phyloP scores from a whole-genome alignment of 345 rosid species.

The Dipteronia dyeriana region DNA sequence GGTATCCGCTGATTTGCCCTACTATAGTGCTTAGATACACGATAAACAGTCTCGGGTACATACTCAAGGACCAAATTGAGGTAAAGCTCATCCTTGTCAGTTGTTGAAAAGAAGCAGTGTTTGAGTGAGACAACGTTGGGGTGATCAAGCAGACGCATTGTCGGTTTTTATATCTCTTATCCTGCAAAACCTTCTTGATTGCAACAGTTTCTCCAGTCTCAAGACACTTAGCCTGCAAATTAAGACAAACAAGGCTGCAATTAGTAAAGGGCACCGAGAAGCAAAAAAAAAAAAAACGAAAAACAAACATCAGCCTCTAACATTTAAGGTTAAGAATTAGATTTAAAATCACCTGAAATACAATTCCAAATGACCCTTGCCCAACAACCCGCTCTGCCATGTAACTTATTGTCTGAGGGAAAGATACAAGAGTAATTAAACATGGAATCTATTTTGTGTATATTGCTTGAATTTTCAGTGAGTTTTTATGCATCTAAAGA shows the following conservation, averaged over 20 bases:
- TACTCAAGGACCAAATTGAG: constrained; percentile 27
- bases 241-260: background rate
- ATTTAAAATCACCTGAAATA: constrained; percentile 24
- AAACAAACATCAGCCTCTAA: background rate
- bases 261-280: no score
- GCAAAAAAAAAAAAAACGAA: background rate
- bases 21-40: constrained; percentile 26
- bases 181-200: constrained; percentile 31
- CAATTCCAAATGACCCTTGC: constrained; percentile 29
- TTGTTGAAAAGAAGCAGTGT: constrained; percentile 27
- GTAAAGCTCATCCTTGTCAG: constrained; percentile 26
- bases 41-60: constrained; percentile 30
- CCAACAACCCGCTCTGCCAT: constrained; percentile 30
- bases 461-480: background rate
- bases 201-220: constrained; percentile 26
- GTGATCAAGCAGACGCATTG: constrained; percentile 31
- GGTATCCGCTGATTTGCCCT: constrained; percentile 29
- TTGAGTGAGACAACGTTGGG: constrained; percentile 30
- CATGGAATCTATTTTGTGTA: background rate
- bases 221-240: constrained; percentile 25
- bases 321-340: background rate
- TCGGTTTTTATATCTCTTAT: constrained; percentile 28
- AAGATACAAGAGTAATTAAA: background rate
- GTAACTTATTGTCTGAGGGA: constrained; percentile 23
- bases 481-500: background rate